Percentiles rank a stretch among this genome's conserved stretches.
phyloP scores from a whole-genome alignment of 306 rosid species.

The Dalbergia cochinchinensis region DNA sequence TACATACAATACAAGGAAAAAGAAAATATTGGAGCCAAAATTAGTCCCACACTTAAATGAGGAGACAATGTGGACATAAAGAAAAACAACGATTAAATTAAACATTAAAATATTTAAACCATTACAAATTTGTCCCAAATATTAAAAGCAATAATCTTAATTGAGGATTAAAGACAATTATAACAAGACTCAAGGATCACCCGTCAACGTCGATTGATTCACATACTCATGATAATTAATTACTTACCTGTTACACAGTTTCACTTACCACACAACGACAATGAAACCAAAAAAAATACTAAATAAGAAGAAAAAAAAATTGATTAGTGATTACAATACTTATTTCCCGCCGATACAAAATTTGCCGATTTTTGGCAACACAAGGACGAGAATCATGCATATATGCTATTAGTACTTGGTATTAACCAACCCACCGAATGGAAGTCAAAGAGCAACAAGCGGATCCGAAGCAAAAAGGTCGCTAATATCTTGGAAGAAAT shows the following conservation, averaged over 20 bases:
- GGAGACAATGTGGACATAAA: too few species aligned
- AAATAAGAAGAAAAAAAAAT: background rate
- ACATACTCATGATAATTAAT: background rate
- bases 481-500: conserved; percentile 83
- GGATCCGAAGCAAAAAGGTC: conserved; percentile 79
- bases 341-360: conserved; percentile 62
- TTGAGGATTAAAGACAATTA: too few species aligned
- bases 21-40: background rate
- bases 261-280: background rate
- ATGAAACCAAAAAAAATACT: conserved; percentile 6
- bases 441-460: conserved; percentile 62
- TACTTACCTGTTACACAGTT: conserved; percentile 10
- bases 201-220: background rate
- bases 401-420: background rate
- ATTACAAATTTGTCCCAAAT: background rate
- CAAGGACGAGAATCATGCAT: conserved; percentile 31
- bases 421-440: background rate
- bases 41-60: background rate
- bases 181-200: background rate
- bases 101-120: background rate
- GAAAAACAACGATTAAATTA: background rate
- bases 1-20: background rate
- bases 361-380: conserved; percentile 52
- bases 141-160: background rate
- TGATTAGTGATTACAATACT: conserved; percentile 8